Conservation (phyloP, 208 protist species). For the Trypanosoma avium region DNA sequence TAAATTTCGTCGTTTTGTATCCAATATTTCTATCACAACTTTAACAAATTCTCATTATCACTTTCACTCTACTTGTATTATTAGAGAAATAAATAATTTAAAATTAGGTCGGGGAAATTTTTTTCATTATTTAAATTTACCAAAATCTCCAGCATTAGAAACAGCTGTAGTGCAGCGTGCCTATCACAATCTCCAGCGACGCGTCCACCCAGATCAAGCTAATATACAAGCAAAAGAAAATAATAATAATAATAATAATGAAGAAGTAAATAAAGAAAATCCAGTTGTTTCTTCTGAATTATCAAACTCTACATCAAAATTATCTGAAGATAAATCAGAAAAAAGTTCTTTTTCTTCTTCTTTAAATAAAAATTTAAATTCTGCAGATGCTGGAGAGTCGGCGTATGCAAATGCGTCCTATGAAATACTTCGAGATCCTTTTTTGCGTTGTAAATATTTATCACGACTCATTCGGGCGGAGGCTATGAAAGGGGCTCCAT, state of each 20-base stretch:
- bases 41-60: background rate
- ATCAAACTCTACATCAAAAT: background rate
- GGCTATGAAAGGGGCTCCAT: constrained; percentile 34
- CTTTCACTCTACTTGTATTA: constrained; percentile 5
- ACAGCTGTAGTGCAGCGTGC: constrained; percentile 54
- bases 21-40: background rate
- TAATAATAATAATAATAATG: constrained; percentile 3
- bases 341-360: background rate
- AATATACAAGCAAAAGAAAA: constrained; percentile 44
- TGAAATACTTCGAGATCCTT: constrained; percentile 71
- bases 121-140: constrained; percentile 71
- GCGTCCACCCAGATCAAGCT: constrained; percentile 75
- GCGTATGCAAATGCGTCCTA: constrained; percentile 81
- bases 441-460: constrained; percentile 78
- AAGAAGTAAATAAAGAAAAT: background rate
- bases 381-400: constrained; percentile 34
- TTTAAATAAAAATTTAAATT: too few relatives aligned
- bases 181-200: constrained; percentile 77
- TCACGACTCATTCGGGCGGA: constrained; percentile 43
- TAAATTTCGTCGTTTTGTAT: background rate
- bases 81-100: too few relatives aligned
- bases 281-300: background rate
- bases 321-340: background rate
- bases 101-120: constrained; percentile 60
- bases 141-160: constrained; percentile 47